A percentile compares a stretch with the other conserved stretches of the same genome.
Evolutionary conservation across 2,329 filamentous ascomycete genomes (phyloP).

Genomic region (Hymenoscyphus linearis): DNA sequence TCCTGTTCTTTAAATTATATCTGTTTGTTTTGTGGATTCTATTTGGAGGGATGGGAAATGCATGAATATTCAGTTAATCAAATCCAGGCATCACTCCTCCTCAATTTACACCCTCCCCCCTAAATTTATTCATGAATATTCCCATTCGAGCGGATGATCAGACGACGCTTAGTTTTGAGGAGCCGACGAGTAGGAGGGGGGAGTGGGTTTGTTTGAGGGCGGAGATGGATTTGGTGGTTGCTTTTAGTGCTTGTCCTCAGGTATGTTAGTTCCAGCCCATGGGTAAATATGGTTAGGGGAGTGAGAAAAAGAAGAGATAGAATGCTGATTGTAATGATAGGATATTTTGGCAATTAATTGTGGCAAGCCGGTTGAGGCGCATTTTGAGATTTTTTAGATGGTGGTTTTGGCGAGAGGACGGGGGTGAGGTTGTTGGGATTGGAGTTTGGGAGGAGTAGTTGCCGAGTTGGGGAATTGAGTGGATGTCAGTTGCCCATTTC

Average conservation of each 20-base stretch:
- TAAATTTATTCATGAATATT: conserved; percentile 28
- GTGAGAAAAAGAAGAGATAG: neutral
- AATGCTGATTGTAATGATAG: conserved; percentile 8
- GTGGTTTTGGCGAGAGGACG: too few species aligned
- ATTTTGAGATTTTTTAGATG: conserved; percentile 18
- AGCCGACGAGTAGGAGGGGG: conserved; percentile 18
- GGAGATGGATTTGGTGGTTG: conserved; percentile 22
- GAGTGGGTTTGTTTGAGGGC: conserved; percentile 22
- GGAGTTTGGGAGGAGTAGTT: neutral
- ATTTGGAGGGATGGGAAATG: conserved; percentile 4
- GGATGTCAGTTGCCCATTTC: too few species aligned
- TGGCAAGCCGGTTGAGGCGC: conserved; percentile 22
- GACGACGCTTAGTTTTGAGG: conserved; percentile 20
- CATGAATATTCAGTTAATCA: too few species aligned
- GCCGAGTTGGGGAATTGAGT: too few species aligned
- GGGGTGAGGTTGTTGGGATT: too few species aligned
- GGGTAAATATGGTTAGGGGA: too few species aligned
- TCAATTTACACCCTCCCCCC: conserved; percentile 22
- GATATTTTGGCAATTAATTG: conserved; percentile 25
- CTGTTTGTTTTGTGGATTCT: too few species aligned
- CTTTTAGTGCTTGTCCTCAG: conserved; percentile 26
- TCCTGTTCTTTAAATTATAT: too few species aligned
- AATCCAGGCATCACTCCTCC: conserved; percentile 17
- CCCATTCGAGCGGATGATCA: conserved; percentile 20
- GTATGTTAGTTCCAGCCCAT: too few species aligned